Evolutionary conservation across 805 yeast species (phyloP).

Genomic region (Metschnikowia bowlesiae): DNA sequence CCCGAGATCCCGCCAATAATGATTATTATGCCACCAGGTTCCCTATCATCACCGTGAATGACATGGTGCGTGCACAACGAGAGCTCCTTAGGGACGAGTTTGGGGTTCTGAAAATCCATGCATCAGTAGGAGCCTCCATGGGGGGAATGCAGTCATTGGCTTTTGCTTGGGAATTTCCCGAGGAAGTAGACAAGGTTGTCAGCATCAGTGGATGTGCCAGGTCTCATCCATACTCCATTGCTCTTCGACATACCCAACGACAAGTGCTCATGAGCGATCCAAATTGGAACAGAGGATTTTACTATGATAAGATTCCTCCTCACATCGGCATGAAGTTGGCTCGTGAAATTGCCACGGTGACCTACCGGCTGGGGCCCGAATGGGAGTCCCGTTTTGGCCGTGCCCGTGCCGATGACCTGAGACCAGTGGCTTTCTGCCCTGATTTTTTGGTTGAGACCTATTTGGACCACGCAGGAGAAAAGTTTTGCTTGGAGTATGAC

Average conservation of each 20-base stretch:
- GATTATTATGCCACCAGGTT: constrained; percentile 78
- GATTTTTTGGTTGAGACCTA: constrained; percentile 91
- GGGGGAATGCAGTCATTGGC: constrained; percentile 99
- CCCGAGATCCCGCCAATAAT: constrained; percentile 64
- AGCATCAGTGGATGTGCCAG: constrained; percentile 91
- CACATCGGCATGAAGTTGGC: constrained; percentile 94
- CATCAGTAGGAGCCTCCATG: constrained; percentile 88
- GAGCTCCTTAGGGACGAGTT: constrained; percentile 59
- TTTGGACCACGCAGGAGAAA: constrained; percentile 91
- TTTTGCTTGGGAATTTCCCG: constrained; percentile 78
- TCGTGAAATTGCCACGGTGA: constrained; percentile 88
- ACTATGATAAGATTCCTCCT: constrained; percentile 78
- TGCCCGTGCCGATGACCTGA: constrained; percentile 73
- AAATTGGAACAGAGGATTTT: constrained; percentile 88
- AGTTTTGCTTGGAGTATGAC: constrained; percentile 86
- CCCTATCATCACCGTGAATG: constrained; percentile 80
- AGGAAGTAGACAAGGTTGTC: constrained; percentile 65
- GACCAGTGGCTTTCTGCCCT: constrained; percentile 85
- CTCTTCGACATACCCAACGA: constrained; percentile 88
- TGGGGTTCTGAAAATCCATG: constrained; percentile 61
- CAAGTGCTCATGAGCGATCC: constrained; percentile 94
- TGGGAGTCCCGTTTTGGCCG: constrained; percentile 94
- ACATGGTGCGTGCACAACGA: constrained; percentile 88
- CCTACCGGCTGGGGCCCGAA: constrained; percentile 94
- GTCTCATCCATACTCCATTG: constrained; percentile 91